Evolutionary conservation across 73 alveolate genomes (phyloP).

Genomic region (Paramecium bursaria): DNA sequence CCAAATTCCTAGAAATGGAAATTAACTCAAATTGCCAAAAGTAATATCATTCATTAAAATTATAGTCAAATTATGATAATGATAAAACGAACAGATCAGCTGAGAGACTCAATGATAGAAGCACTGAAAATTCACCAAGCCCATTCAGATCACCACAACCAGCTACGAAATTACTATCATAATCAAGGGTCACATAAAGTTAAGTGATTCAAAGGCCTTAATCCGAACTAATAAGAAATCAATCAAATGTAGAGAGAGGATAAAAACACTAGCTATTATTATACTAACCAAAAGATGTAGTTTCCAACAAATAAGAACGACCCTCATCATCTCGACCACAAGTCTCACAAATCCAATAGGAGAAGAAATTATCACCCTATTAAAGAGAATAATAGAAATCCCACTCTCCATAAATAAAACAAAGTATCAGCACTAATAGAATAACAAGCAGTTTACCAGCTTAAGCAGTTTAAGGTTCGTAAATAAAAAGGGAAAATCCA

Average conservation of each 20-base stretch:
- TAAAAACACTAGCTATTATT: background rate
- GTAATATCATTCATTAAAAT: background rate
- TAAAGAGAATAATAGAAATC: too few relatives aligned
- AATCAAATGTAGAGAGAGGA: background rate
- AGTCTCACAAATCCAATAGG: too few relatives aligned
- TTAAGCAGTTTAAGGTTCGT: too few relatives aligned
- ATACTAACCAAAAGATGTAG: background rate
- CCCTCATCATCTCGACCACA: background rate
- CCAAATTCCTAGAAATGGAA: conserved; percentile 23
- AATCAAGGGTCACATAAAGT: conserved; percentile 42
- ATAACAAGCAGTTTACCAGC: too few relatives aligned
- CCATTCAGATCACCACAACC: conserved; percentile 33
- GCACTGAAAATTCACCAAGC: conserved; percentile 41
- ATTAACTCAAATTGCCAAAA: conserved; percentile 46
- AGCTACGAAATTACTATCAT: background rate
- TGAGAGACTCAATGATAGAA: conserved; percentile 30
- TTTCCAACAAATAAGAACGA: background rate
- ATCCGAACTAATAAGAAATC: background rate
- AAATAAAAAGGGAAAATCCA: too few relatives aligned
- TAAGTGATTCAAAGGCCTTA: background rate
- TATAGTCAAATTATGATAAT: conserved; percentile 36
- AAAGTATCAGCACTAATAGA: too few relatives aligned
- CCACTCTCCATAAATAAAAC: too few relatives aligned
- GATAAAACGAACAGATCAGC: background rate
- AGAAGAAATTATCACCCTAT: too few relatives aligned